These are phyloP conservation scores for Leccinum solheimii DNA, from an alignment of 1,284 basidiomycete species.

Conservation along the genomic window DNA sequence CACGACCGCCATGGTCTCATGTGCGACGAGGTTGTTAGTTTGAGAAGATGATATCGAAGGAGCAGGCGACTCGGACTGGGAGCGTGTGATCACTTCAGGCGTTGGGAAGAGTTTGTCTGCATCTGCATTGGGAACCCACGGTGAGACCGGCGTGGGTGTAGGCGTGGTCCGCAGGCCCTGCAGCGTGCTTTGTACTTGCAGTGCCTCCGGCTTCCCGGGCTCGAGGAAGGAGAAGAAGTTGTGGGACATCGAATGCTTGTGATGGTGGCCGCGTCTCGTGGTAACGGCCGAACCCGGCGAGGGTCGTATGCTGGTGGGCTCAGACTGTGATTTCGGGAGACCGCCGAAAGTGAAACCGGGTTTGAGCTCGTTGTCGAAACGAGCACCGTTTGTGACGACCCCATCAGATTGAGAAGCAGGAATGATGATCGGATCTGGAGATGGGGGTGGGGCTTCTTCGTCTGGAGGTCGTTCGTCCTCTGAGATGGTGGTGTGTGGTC, in stretches of 20 bases:
- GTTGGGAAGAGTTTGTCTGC: conserved; percentile 3
- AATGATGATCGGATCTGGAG: conserved; percentile 22
- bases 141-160: conserved; percentile 25
- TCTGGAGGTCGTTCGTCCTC: conserved; percentile 58
- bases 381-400: not conserved
- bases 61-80: conserved; percentile 28
- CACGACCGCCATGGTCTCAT: conserved; percentile 3
- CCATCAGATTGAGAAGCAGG: conserved; percentile 33
- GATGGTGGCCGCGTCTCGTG: conserved; percentile 76
- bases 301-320: conserved; percentile 16
- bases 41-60: conserved; percentile 2
- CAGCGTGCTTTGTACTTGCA: conserved; percentile 5
- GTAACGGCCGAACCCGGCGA: conserved; percentile 11
- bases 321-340: conserved; percentile 31
- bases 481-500: conserved; percentile 60
- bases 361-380: conserved; percentile 21
- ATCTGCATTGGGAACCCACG: conserved; percentile 23
- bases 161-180: conserved; percentile 23
- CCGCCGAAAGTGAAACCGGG: conserved; percentile 33
- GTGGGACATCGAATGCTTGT: conserved; percentile 92
- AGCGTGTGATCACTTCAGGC: conserved; percentile 18
- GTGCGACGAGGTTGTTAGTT: not conserved
- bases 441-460: conserved; percentile 46
- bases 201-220: conserved; percentile 40
- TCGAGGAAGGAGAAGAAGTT: conserved; percentile 91